Evolutionary conservation across 202 grass and related monocot genomes (phyloP).

Genomic region (Cymbopogon flexuosus): DNA sequence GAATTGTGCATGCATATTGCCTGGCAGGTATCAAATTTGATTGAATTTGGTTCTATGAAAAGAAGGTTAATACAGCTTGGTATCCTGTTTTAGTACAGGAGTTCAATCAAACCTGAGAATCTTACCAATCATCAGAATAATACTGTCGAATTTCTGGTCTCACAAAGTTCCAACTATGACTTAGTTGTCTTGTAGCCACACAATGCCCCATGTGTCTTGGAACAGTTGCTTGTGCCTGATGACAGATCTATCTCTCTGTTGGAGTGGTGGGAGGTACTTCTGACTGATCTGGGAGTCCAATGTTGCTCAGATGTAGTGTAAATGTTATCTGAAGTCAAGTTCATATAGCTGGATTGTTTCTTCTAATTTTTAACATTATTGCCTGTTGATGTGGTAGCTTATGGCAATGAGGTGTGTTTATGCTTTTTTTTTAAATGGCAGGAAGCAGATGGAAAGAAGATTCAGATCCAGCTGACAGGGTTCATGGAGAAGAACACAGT

Average conservation of each 20-base stretch:
- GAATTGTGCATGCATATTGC: neutral
- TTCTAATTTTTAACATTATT: neutral
- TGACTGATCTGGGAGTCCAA: neutral
- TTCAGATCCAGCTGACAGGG: constrained; percentile 93
- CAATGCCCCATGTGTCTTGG: neutral
- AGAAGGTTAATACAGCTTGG: neutral
- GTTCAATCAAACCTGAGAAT: neutral
- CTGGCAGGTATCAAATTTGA: neutral
- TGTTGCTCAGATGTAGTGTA: neutral
- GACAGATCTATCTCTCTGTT: neutral
- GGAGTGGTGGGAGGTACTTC: neutral
- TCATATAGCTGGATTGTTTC: neutral
- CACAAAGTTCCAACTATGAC: neutral
- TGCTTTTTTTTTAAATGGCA: constrained; percentile 31
- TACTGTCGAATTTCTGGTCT: neutral
- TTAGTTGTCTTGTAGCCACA: neutral
- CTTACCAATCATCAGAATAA: neutral
- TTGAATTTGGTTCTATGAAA: neutral
- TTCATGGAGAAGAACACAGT: constrained; percentile 98
- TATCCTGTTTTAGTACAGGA: neutral
- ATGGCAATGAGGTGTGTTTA: neutral
- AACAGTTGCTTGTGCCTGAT: neutral
- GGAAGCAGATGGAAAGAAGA: constrained; percentile 86
- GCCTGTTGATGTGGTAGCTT: neutral
- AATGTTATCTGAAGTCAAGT: neutral